Evolutionary conservation across 257 asterid species (phyloP).

Genomic region (Solanum piurae): DNA sequence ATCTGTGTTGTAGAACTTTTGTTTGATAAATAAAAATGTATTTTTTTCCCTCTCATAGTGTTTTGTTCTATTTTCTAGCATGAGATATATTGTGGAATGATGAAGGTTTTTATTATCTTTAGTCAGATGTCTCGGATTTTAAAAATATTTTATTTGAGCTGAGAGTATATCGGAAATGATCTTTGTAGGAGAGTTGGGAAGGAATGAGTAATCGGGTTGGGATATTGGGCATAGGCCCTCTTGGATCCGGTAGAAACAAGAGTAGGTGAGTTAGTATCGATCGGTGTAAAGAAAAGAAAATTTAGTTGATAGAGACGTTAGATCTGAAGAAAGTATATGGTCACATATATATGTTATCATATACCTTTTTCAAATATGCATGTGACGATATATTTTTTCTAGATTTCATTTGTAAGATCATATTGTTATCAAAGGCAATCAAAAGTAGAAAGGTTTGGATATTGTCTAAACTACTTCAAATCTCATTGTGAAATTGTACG

Average conservation of each 20-base stretch:
- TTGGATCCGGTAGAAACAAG: too few species aligned
- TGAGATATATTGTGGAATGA: not conserved
- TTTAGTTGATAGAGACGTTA: too few species aligned
- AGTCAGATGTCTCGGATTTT: fast-evolving
- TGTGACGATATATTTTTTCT: too few species aligned
- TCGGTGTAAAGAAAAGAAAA: too few species aligned
- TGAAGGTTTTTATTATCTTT: not conserved
- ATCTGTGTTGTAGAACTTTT: not conserved
- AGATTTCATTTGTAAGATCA: not conserved
- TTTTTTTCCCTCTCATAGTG: not conserved
- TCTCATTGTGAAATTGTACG: not conserved
- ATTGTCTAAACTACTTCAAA: too few species aligned
- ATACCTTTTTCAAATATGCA: too few species aligned
- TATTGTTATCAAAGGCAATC: not conserved
- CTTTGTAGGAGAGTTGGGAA: too few species aligned
- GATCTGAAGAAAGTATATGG: too few species aligned
- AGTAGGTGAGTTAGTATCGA: too few species aligned
- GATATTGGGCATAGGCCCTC: fast-evolving
- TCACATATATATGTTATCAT: not conserved
- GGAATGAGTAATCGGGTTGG: too few species aligned
- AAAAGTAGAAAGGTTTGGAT: not conserved
- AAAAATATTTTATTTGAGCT: fast-evolving
- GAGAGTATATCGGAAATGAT: too few species aligned
- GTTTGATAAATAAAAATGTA: not conserved
- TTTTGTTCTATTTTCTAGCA: not conserved